phyloP scores from a whole-genome alignment of 805 yeast genomes.

The Saccharomyces kudriavzevii region DNA sequence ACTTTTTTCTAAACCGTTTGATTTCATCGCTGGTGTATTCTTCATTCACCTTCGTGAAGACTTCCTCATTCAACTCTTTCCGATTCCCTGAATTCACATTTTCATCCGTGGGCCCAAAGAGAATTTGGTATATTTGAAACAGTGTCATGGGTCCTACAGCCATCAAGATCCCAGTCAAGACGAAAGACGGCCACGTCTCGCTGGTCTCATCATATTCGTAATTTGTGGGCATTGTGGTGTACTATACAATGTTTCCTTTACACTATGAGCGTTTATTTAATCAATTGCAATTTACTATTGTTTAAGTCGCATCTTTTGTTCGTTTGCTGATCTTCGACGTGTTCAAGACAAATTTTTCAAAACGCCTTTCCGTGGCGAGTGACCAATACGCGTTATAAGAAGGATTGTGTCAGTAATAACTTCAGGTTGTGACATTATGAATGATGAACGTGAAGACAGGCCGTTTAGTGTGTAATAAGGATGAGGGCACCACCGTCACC shows the following conservation, averaged over 20 bases:
- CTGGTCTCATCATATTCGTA: slow-evolving; percentile 72
- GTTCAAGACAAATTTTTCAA: background rate
- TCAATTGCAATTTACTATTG: background rate
- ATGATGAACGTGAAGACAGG: background rate
- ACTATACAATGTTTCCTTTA: slow-evolving; percentile 2
- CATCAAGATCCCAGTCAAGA: slow-evolving; percentile 61
- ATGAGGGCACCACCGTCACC: slow-evolving; percentile 32
- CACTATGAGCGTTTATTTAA: background rate
- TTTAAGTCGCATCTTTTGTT: background rate
- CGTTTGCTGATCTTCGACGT: background rate
- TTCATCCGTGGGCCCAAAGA: slow-evolving; percentile 16
- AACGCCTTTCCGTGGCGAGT: background rate
- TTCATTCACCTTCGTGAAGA: slow-evolving; percentile 14
- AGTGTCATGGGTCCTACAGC: slow-evolving; percentile 60
- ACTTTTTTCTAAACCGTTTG: slow-evolving; percentile 16
- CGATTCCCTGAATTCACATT: slow-evolving; percentile 1
- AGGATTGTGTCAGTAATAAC: background rate
- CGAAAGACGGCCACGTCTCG: slow-evolving; percentile 90
- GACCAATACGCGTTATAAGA: background rate
- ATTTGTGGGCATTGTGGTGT: slow-evolving; percentile 24
- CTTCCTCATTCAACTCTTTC: slow-evolving; percentile 4
- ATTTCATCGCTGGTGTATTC: slow-evolving; percentile 15
- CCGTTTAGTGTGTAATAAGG: background rate
- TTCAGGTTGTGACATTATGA: background rate
- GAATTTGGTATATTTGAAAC: slow-evolving; percentile 19